Conservation (phyloP, 2,329 filamentous ascomycete species). For the Stachybotrys chlorohalonatus region DNA sequence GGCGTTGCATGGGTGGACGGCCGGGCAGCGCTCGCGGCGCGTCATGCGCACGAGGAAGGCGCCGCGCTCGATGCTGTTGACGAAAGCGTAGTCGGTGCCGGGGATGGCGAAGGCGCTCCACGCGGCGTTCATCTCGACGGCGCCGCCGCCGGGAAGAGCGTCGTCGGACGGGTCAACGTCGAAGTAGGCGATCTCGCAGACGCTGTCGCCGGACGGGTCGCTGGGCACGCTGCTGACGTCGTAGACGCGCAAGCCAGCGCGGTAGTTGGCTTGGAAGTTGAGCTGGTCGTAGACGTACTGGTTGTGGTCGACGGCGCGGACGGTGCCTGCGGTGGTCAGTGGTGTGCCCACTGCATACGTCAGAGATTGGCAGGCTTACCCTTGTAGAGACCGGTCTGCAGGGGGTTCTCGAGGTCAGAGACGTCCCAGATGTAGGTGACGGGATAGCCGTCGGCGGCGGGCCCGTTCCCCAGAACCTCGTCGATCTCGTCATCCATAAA, state of each 20-base stretch:
- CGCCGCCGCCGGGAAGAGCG: conserved; percentile 8
- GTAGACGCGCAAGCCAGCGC: conserved; percentile 27
- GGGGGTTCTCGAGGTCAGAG: conserved; percentile 26
- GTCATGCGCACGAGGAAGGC: conserved; percentile 12
- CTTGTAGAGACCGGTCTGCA: conserved; percentile 30
- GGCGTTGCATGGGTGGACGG: conserved; percentile 8
- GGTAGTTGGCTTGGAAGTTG: conserved; percentile 36
- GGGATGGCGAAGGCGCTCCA: conserved; percentile 12
- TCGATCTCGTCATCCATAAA: conserved; percentile 41
- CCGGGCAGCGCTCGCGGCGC: conserved; percentile 6
- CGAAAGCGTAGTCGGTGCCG: conserved; percentile 10
- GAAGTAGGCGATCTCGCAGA: conserved; percentile 22
- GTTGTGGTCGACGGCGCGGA: conserved; percentile 14
- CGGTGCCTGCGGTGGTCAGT: neutral
- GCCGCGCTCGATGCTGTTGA: conserved; percentile 13
- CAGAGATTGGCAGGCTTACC: neutral
- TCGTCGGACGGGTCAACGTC: conserved; percentile 4
- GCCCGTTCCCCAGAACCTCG: conserved; percentile 30
- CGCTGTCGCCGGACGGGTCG: conserved; percentile 25
- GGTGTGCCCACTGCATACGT: neutral
- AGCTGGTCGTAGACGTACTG: conserved; percentile 32
- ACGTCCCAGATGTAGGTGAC: conserved; percentile 41
- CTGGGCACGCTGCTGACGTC: conserved; percentile 19
- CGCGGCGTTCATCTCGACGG: conserved; percentile 9
- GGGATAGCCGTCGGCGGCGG: conserved; percentile 29